Base-by-base conservation (phyloP, 768 basidiomycete genomes). In the Boletales sp. region DNA sequence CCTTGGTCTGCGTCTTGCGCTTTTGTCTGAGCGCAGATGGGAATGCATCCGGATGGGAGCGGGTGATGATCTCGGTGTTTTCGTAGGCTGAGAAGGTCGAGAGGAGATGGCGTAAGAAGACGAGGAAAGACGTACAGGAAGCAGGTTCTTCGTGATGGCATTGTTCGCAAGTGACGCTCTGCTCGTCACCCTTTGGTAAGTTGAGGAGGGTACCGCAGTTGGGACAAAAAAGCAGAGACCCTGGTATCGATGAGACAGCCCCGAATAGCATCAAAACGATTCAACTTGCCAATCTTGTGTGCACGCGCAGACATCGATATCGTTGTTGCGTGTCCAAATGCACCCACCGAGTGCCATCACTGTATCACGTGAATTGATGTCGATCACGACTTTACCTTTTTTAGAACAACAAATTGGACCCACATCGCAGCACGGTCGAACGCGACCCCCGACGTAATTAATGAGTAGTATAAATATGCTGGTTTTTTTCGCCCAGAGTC, bases 151-250 rank as follows among this genome's bases (percentile, higher is more conserved):
- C 74, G 58, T 89, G 83, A 2, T 78, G 81, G 66, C 95, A 99
- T 63, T 94, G 91, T 64, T 91, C 90, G 71, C 96, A 99, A 5
- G 68, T 72, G 30, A 97, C 86, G n/a, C 72, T 72, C 41, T 77
- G 74, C 58, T 91, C 84, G 39, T 85, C 83, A 40, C 85, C 86
- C 58, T 73, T 73, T 0, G 96, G 96, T 18, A 93, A 70, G 55
- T 85, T 81, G 13, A 98, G 83, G 34, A 99, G 74, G 1, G 91
- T 95, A 13, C 93, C 93, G 57, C 96, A 99, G 51, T 83, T 76
- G 2, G 92, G 91, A 71, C 96, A 99, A 72, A 99, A 98, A 36
- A 98, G 74, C 21, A 98, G 75, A 1, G 94, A 94, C 46, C 95
- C 96, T 87, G 60, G 12, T 46, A 34, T 21, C 41, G 41, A 50